Conservation (phyloP, 345 rosid genomes). For the Populus davidiana region DNA sequence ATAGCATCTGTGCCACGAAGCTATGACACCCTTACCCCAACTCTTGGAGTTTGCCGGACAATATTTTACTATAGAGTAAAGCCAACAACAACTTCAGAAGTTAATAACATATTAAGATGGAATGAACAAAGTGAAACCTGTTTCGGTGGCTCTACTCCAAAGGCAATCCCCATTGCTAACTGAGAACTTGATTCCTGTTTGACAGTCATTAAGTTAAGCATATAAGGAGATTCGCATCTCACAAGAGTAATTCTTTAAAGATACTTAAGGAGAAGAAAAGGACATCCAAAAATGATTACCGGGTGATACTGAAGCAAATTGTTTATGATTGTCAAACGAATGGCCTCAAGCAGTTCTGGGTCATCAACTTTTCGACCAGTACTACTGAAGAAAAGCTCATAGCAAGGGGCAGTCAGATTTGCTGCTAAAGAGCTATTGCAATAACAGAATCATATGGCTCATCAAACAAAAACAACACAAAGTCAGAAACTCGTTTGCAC, state of each 20-base stretch:
- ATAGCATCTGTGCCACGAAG: not conserved
- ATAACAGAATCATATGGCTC: not conserved
- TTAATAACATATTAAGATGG: not conserved
- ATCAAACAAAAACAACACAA: not conserved
- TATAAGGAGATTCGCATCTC: constrained; percentile 1
- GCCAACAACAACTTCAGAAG: constrained; percentile 14
- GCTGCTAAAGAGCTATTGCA: not conserved
- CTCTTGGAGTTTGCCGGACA: not conserved
- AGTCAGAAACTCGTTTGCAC: not conserved
- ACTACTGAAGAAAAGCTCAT: constrained; percentile 46
- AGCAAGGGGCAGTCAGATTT: constrained; percentile 6
- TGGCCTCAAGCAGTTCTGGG: constrained; percentile 92
- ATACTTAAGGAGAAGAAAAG: constrained; percentile 7
- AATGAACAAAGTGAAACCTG: constrained; percentile 35
- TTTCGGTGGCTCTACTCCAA: constrained; percentile 77
- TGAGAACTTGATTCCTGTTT: constrained; percentile 94
- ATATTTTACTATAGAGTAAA: not conserved
- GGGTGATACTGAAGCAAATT: constrained; percentile 92
- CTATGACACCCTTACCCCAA: not conserved
- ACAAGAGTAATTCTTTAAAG: not conserved
- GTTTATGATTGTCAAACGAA: constrained; percentile 90
- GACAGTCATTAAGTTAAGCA: constrained; percentile 15
- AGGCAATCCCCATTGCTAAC: constrained; percentile 92
- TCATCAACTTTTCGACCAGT: constrained; percentile 95
- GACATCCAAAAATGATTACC: constrained; percentile 37